Evolutionary conservation across 352 stramenopile genomes (phyloP), one percentile per base, ranked within the genome.

Genomic region (Globisporangium canariense): DNA sequence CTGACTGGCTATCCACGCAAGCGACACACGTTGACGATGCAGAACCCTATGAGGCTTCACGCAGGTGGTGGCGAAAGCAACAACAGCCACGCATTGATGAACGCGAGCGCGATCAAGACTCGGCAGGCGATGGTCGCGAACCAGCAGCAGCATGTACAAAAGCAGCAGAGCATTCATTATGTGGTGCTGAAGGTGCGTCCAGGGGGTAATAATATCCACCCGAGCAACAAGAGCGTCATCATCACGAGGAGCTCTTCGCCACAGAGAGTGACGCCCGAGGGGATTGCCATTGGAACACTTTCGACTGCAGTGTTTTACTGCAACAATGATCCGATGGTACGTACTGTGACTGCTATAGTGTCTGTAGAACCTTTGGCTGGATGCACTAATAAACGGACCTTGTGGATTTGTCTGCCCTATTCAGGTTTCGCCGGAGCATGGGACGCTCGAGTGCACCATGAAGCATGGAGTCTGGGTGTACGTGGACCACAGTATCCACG

Each of bases 401-500:
- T 28, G 25, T 28, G 25, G 25, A 2, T 32, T 25, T 53, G 34
- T 14, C 13, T 16, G 7, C 1, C 30, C 9, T 22, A 8, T n/a
- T 0, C 22, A 69, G 64, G 64, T 69, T 3, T 60, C 64, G 8
- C 61, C 60, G 4, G 57, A 62, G 16, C 81, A 90, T 45, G 81
- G 77, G 1, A 88, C 81, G 14, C 54, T 90, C 16, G 81, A 90
- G 62, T 68, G 78, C 51, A 90, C 81, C 0, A 5, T 54, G 2
- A 54, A 71, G 30, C 62, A 78, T 8, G 76, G 81, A 30, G 59
- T 92, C 4, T 93, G 85, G 85, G 77, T 93, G 43, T 93, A 83
- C 45, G 86, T 89, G 25, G 85, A 93, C 71, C 85, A 93, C 60
- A 93, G 85, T 54, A 52, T 58, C 2, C 32, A 62, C 4, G 85